Evolutionary conservation across 2,329 filamentous ascomycete genomes (phyloP), one percentile per base, ranked within the genome.

Genomic region (Arthrobotrys entomopaga): DNA sequence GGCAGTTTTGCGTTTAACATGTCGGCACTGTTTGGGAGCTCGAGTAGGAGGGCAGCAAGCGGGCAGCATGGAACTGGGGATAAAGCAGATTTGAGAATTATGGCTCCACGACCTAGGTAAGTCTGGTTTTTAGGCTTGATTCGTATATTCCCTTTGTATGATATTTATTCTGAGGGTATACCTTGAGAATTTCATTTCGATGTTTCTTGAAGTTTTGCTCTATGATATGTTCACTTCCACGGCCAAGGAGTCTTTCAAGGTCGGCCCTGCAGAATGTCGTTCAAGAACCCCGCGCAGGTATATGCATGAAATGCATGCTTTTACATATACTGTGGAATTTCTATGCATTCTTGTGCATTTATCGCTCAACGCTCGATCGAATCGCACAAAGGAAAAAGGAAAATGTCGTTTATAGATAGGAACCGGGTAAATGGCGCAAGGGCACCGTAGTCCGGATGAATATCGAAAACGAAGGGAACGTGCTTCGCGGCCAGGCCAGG

Each of bases 1-100:
- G 43, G 54, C 16, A 65, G 56, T 40, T 73, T 73, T 42, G 54
- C 48, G 3, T 73, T 73, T 42, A 73, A 73, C 49, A 63, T 73
- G 69, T 66, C 69, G 22, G 65, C 69, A 29, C 46, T 73, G 8
- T 73, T 73, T 53, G 57, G 52, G 49, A 60, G 61, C 34, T 56
- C 56, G 29, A 34, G 29, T 34, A 34, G 29, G 24, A 66, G 59
- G 43, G 38, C 64, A 26, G 56, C 46, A n/a, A 56, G 61, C 20
- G 43, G 34, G 8, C 26, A 61, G 8, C 26, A 61, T 2, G 11
- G 13, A 22, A 20, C 65, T 16, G 57, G 42, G 6, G 65, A 69
- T 11, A 61, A 61, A 19, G 13, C 22, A 16, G 58, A 70, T 34
- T 22, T 70, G 16, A 70, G 24, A 22, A 63, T 70, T 38, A 19